These are phyloP conservation scores for Aspergillus aculeatinus DNA, from an alignment of 2,329 filamentous ascomycete genomes.

Conservation along the genomic window DNA sequence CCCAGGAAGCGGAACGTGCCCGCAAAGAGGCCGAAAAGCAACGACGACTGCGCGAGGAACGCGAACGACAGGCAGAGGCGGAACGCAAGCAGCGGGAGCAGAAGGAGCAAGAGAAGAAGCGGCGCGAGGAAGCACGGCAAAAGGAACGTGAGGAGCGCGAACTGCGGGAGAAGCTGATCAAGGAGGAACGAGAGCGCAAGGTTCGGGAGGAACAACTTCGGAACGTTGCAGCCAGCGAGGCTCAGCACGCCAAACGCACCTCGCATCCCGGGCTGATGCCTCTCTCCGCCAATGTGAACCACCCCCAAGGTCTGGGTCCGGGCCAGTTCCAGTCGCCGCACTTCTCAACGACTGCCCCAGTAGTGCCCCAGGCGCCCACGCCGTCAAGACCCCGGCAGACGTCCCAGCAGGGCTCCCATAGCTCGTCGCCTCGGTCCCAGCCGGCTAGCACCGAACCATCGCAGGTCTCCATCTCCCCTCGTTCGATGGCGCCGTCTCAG, in stretches of 20 bases:
- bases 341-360: constrained; percentile 74
- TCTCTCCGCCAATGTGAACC: constrained; percentile 53
- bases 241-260: constrained; percentile 51
- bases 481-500: constrained; percentile 63
- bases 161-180: constrained; percentile 65
- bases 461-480: constrained; percentile 61
- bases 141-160: constrained; percentile 67
- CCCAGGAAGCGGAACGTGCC: constrained; percentile 82
- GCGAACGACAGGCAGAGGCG: constrained; percentile 78
- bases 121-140: constrained; percentile 68
- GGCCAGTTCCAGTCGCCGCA: constrained; percentile 70
- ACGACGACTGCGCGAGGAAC: constrained; percentile 76
- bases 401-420: constrained; percentile 74
- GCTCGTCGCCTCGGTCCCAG: constrained; percentile 62
- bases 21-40: constrained; percentile 83
- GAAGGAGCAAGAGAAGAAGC: constrained; percentile 78
- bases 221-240: constrained; percentile 46
- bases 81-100: constrained; percentile 81
- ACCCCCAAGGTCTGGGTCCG: constrained; percentile 50
- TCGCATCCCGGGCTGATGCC: constrained; percentile 59
- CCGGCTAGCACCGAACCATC: constrained; percentile 56
- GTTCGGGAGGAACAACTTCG: constrained; percentile 48
- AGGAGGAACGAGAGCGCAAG: constrained; percentile 62
- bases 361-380: constrained; percentile 76
- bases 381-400: constrained; percentile 73